Conservation (phyloP, 202 grass and related monocot species). For the Hordeum pubiflorum region DNA sequence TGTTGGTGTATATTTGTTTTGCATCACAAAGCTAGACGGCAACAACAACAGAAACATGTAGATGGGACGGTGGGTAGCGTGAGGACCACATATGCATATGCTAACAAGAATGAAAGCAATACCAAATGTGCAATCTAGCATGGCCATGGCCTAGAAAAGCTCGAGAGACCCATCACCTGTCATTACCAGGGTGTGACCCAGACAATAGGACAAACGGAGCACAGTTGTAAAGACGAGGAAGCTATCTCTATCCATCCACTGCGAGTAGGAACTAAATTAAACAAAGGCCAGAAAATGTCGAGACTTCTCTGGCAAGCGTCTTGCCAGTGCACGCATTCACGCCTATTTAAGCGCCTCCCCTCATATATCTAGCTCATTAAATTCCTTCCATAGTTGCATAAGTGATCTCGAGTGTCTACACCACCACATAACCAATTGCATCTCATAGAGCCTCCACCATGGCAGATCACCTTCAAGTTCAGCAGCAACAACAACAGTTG, state of each 20-base stretch:
- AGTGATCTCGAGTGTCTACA: too few relatives aligned
- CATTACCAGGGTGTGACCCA: not conserved
- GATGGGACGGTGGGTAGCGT: not conserved
- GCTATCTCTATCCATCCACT: not conserved
- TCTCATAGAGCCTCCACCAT: not conserved
- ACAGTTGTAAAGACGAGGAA: conserved; percentile 9
- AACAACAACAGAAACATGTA: not conserved
- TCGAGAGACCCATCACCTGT: not conserved
- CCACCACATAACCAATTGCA: not conserved
- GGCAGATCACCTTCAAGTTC: not conserved
- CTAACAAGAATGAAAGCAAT: not conserved
- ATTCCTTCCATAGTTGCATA: too few relatives aligned
- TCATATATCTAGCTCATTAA: not conserved
- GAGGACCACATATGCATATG: not conserved
- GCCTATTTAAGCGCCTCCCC: conserved; percentile 20
- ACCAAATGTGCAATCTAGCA: not conserved
- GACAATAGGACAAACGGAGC: not conserved
- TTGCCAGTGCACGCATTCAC: conserved; percentile 29
- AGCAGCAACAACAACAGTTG: not conserved
- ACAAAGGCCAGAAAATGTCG: not conserved
- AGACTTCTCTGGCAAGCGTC: conserved; percentile 35
- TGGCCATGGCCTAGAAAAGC: not conserved
- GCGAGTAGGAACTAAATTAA: not conserved
- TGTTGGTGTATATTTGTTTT: not conserved
- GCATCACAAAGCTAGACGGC: not conserved